A percentile compares a stretch with the other conserved stretches of the same genome.
Evolutionary conservation across 208 protist genomes (phyloP).

Genomic region (Acanthamoeba castellanii): DNA sequence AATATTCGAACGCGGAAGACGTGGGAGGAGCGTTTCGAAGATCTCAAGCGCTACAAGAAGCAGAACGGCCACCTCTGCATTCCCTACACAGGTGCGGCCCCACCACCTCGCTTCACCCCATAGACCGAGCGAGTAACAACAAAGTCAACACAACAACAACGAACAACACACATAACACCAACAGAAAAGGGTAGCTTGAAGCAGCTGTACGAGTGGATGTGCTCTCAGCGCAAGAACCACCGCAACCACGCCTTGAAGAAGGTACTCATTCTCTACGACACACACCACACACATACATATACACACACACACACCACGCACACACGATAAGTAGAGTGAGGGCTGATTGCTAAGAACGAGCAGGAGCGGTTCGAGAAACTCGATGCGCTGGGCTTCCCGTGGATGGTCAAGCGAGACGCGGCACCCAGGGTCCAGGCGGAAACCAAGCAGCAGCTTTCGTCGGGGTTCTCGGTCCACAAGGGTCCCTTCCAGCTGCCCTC

Average conservation of each 20-base stretch:
- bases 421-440: no score
- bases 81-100: background rate
- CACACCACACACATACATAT: no score
- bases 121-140: no score
- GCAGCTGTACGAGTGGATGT: constrained; percentile 23
- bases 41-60: constrained; percentile 3
- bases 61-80: background rate
- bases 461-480: no score
- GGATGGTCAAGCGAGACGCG: background rate
- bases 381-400: constrained; percentile 20
- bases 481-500: no score
- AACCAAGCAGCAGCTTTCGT: no score
- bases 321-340: no score
- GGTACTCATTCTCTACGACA: background rate
- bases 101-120: background rate
- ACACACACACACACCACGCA: background rate
- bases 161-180: background rate
- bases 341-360: background rate
- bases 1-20: background rate
- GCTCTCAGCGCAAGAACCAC: constrained; percentile 15
- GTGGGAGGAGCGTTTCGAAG: constrained; percentile 16
- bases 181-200: background rate
- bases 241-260: constrained; percentile 8
- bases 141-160: no score
- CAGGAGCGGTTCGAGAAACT: constrained; percentile 32